Evolutionary conservation across 2,329 filamentous ascomycete species (phyloP).

Genomic region (Bipolaris gigantea): DNA sequence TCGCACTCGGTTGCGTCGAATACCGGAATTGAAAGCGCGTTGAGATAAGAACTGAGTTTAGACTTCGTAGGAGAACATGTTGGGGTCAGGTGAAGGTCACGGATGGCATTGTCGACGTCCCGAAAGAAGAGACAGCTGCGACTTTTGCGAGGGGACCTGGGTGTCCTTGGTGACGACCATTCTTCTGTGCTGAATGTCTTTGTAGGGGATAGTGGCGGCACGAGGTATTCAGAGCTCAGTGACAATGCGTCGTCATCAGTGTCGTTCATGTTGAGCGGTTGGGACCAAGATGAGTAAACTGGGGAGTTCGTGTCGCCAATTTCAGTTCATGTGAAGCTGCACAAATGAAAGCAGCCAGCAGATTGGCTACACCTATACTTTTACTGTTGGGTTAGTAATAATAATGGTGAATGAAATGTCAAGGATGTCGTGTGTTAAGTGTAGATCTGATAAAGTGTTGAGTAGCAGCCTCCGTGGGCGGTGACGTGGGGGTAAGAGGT

Average conservation of each 20-base stretch:
- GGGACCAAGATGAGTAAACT: conserved; percentile 9
- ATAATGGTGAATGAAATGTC: conserved; percentile 22
- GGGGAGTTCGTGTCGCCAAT: conserved; percentile 1
- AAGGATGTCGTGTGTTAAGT: conserved; percentile 25
- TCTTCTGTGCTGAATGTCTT: conserved; percentile 40
- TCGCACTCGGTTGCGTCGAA: conserved; percentile 10
- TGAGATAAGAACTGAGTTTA: conserved; percentile 17
- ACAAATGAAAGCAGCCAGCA: conserved; percentile 14
- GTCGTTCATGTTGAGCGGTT: conserved; percentile 25
- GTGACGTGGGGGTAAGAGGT: conserved; percentile 26
- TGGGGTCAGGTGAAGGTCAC: conserved; percentile 16
- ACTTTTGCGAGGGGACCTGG: conserved; percentile 36
- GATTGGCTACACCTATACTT: conserved; percentile 18
- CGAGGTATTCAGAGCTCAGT: conserved; percentile 25
- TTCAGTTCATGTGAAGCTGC: conserved; percentile 32
- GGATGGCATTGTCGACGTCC: conserved; percentile 12
- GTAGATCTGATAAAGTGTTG: conserved; percentile 8
- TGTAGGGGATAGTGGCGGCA: conserved; percentile 41
- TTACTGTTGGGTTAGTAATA: conserved; percentile 42
- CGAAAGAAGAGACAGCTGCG: conserved; percentile 32
- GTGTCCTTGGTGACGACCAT: conserved; percentile 37
- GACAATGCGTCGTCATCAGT: conserved; percentile 21
- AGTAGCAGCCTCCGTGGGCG: conserved; percentile 18
- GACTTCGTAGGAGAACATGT: conserved; percentile 31
- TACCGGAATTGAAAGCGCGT: conserved; percentile 21